Conservation (phyloP, 2,329 filamentous ascomycete species). For the Cryphonectria naterciae region DNA sequence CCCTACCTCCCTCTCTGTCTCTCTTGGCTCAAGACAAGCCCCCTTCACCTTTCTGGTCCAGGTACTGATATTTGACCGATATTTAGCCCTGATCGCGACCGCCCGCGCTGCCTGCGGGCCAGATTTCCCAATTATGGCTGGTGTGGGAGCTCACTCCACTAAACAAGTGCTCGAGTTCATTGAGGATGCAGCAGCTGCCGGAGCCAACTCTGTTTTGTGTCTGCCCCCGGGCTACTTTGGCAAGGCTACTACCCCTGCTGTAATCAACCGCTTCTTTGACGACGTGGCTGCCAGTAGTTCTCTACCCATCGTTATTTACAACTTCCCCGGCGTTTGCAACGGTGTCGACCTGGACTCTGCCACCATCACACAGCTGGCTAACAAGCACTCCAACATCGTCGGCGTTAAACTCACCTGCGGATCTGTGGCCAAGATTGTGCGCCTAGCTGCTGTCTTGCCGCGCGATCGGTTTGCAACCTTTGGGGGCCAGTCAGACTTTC, state of each 20-base stretch:
- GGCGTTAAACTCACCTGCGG: constrained; percentile 71
- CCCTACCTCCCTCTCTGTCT: too few species aligned
- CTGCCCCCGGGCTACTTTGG: constrained; percentile 69
- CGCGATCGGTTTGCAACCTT: constrained; percentile 66
- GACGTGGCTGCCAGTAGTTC: constrained; percentile 57
- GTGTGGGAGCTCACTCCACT: constrained; percentile 67
- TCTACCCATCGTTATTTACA: constrained; percentile 67
- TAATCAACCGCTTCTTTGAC: constrained; percentile 63
- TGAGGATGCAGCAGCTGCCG: constrained; percentile 60
- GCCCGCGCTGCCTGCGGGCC: constrained; percentile 59
- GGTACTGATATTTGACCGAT: neutral
- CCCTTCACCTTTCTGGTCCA: too few species aligned
- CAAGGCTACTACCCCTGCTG: constrained; percentile 60
- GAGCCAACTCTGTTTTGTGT: constrained; percentile 64
- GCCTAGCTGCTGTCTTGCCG: constrained; percentile 57
- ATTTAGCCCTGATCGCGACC: constrained; percentile 51
- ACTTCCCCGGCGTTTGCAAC: constrained; percentile 71
- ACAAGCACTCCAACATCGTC: constrained; percentile 56
- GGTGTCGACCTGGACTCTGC: constrained; percentile 71
- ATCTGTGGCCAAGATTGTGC: constrained; percentile 67
- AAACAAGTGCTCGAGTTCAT: constrained; percentile 65
- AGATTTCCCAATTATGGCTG: constrained; percentile 63
- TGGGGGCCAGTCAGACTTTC: constrained; percentile 74
- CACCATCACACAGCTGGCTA: constrained; percentile 58
- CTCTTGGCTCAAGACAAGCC: neutral